phyloP scores from a whole-genome alignment of 495 filamentous ascomycete genomes.

The Penicillium cosmopolitanum region DNA sequence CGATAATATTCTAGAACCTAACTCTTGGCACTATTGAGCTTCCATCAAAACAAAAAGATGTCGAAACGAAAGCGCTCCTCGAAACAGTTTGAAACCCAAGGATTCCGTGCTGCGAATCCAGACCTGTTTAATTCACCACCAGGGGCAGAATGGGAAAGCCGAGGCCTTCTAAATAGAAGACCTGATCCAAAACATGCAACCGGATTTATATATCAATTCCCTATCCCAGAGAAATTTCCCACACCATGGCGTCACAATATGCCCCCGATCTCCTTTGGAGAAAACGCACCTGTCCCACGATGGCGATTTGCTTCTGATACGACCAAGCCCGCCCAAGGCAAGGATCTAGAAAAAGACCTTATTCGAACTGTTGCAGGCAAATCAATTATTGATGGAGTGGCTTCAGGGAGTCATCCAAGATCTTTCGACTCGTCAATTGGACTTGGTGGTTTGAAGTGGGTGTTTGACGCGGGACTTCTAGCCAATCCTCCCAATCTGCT shows the following conservation, averaged over 20 bases:
- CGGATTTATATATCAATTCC: background rate
- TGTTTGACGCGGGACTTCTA: slow-evolving; percentile 30
- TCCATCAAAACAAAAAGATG: background rate
- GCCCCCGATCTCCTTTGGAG: slow-evolving; percentile 14
- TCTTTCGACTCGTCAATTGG: slow-evolving; percentile 15
- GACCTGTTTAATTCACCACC: background rate
- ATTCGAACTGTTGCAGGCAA: slow-evolving; percentile 10
- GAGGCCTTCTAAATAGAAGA: background rate
- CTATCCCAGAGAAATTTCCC: background rate
- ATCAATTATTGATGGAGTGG: slow-evolving; percentile 9
- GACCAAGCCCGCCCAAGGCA: background rate
- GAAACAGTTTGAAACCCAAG: background rate
- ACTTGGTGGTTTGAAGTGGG: slow-evolving; percentile 27
- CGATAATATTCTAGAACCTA: background rate
- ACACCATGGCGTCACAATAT: background rate
- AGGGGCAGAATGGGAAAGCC: background rate
- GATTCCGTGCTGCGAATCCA: background rate
- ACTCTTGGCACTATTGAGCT: background rate
- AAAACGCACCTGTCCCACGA: slow-evolving; percentile 21
- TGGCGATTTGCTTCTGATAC: slow-evolving; percentile 16
- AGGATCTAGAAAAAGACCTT: slow-evolving; percentile 6
- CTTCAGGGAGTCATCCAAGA: slow-evolving; percentile 2
- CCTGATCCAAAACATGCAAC: background rate
- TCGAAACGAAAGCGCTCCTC: background rate
- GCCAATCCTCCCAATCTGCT: background rate